Evolutionary conservation across 441 rosid genomes (phyloP).

Genomic region (Metrosideros polymorpha): DNA sequence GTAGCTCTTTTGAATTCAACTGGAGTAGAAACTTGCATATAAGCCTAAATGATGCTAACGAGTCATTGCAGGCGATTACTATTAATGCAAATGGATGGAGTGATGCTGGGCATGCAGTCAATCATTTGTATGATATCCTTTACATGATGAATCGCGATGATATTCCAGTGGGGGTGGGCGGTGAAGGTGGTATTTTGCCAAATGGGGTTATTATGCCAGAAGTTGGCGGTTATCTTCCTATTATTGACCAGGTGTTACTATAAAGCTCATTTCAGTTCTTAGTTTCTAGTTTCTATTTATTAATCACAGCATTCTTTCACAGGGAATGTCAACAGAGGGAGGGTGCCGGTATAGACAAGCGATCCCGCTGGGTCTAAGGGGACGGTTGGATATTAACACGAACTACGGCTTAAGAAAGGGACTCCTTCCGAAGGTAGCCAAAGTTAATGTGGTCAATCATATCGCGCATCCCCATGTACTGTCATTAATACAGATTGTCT

Average conservation of each 20-base stretch:
- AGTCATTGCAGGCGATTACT: conserved; percentile 16
- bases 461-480: not conserved
- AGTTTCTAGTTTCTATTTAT: not conserved
- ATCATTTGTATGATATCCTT: conserved; percentile 25
- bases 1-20: not conserved
- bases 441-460: not conserved
- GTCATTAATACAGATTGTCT: not conserved
- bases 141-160: conserved; percentile 25
- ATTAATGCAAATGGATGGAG: conserved; percentile 29
- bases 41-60: not conserved
- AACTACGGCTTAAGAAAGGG: conserved; percentile 19
- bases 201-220: conserved; percentile 16
- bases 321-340: conserved; percentile 21
- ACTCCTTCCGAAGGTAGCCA: conserved; percentile 21
- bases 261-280: not conserved
- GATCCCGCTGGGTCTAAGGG: conserved; percentile 16
- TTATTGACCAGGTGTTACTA: conserved; percentile 22
- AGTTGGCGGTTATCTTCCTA: conserved; percentile 29
- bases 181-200: conserved; percentile 21
- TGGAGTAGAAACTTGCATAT: not conserved
- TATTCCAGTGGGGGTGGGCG: conserved; percentile 29
- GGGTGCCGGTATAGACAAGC: conserved; percentile 31
- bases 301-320: not conserved
- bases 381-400: conserved; percentile 14
- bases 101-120: conserved; percentile 23